Percentiles rank a stretch among this genome's conserved stretches.
phyloP scores from a whole-genome alignment of 305 asterid species.

The Fraxinus platypoda region DNA sequence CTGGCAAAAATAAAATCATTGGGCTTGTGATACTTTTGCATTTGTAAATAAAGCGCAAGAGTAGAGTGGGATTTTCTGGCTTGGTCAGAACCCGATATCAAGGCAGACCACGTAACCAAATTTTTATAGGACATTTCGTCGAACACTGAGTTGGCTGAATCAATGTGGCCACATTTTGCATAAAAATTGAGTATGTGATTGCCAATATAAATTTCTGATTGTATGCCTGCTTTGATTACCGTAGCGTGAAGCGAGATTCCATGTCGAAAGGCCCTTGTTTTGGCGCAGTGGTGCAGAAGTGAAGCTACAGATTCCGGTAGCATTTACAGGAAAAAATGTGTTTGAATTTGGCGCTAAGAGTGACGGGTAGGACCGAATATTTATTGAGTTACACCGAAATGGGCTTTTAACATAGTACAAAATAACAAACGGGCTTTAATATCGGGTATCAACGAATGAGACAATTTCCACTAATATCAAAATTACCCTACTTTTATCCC shows the following conservation, averaged over 20 bases:
- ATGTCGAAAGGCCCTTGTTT: constrained; percentile 31
- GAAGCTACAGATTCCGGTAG: constrained; percentile 44
- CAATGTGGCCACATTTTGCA: constrained; percentile 53
- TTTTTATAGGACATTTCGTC: constrained; percentile 61
- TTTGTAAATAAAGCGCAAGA: constrained; percentile 38
- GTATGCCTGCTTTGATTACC: constrained; percentile 53
- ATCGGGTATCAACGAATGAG: too few species aligned
- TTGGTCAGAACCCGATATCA: constrained; percentile 70
- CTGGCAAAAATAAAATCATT: constrained; percentile 61
- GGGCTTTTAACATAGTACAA: not conserved
- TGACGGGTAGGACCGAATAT: not conserved
- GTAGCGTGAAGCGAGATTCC: constrained; percentile 59
- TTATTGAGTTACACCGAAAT: not conserved
- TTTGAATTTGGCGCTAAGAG: not conserved
- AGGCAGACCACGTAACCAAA: constrained; percentile 69
- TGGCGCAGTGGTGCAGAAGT: constrained; percentile 56
- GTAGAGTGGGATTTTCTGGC: constrained; percentile 38
- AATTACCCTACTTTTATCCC: too few species aligned
- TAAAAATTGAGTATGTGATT: constrained; percentile 61
- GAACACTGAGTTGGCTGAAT: constrained; percentile 47
- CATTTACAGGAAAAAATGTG: constrained; percentile 22
- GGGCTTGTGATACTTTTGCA: constrained; percentile 49
- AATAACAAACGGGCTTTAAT: too few species aligned
- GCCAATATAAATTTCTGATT: constrained; percentile 31
- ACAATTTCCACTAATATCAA: too few species aligned